Conservation (phyloP, 345 rosid species). For the Mercurialis annua region DNA sequence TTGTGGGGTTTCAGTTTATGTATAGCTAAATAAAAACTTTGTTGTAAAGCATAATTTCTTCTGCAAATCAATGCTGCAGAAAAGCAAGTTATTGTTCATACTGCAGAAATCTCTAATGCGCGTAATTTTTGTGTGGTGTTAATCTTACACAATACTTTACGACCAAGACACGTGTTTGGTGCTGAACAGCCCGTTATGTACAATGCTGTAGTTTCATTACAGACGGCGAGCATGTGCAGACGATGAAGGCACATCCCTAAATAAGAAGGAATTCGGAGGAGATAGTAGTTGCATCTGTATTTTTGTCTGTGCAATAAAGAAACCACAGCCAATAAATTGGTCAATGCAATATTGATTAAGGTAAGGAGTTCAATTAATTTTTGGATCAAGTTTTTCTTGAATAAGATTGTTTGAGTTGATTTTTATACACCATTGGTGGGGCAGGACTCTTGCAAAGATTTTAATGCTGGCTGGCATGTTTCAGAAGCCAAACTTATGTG, state of each 20-base stretch:
- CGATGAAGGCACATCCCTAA: not conserved
- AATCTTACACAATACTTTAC: not conserved
- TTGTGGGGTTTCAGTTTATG: constrained; percentile 1
- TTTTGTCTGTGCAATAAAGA: not conserved
- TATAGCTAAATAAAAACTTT: not conserved
- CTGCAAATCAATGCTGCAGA: not conserved
- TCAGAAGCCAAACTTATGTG: no score
- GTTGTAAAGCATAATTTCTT: not conserved
- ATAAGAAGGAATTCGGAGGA: not conserved
- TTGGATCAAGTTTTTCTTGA: not conserved
- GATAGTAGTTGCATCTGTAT: not conserved
- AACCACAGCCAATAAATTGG: not conserved
- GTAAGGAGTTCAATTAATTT: constrained; percentile 1
- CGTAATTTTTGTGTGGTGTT: not conserved
- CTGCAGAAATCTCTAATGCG: no score
- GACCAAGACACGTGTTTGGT: not conserved
- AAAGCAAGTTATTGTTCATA: not conserved
- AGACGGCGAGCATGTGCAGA: not conserved
- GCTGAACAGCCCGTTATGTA: no score
- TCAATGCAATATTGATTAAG: not conserved
- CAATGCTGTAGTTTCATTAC: no score
- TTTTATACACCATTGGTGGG: no score
- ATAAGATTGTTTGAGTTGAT: no score
- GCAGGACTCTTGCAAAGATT: no score
- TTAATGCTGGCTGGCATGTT: no score